Conservation (phyloP, 768 basidiomycete genomes). For the Kwoniella mangroviensis region DNA sequence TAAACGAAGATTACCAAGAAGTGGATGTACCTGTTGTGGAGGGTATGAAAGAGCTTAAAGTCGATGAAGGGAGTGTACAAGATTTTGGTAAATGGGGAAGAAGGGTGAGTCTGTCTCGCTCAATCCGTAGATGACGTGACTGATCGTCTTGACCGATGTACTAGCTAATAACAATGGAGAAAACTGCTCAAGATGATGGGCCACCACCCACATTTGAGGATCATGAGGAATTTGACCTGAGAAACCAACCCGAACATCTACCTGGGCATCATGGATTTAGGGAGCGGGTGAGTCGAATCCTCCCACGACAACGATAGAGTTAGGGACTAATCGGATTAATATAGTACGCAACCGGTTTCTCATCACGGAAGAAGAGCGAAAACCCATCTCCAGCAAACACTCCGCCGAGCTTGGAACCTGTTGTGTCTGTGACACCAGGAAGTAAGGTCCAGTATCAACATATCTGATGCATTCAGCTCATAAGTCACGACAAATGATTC, state of each 20-base stretch:
- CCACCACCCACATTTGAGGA: constrained; percentile 39
- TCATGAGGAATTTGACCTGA: constrained; percentile 48
- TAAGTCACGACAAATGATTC: no score
- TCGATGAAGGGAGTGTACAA: constrained; percentile 68
- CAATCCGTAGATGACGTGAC: neutral
- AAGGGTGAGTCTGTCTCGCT: constrained; percentile 64
- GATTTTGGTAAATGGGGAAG: constrained; percentile 95
- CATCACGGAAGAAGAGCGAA: constrained; percentile 9
- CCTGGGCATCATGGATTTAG: constrained; percentile 91
- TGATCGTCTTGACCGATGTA: no score
- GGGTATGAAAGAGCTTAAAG: constrained; percentile 73
- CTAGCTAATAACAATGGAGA: constrained; percentile 89
- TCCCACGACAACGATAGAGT: no score
- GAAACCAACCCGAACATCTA: constrained; percentile 53
- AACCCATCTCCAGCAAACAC: neutral
- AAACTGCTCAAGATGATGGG: constrained; percentile 58
- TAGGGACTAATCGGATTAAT: neutral
- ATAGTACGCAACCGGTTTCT: constrained; percentile 20
- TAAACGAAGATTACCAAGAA: constrained; percentile 86
- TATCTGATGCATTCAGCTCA: neutral
- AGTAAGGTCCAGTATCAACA: neutral
- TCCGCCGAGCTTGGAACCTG: constrained; percentile 5
- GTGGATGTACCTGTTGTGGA: constrained; percentile 79
- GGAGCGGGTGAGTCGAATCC: no score
- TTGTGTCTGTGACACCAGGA: neutral